A percentile compares a stretch with the other conserved stretches of the same genome.
phyloP scores from a whole-genome alignment of 441 rosid species.

The Geranium incanum region DNA sequence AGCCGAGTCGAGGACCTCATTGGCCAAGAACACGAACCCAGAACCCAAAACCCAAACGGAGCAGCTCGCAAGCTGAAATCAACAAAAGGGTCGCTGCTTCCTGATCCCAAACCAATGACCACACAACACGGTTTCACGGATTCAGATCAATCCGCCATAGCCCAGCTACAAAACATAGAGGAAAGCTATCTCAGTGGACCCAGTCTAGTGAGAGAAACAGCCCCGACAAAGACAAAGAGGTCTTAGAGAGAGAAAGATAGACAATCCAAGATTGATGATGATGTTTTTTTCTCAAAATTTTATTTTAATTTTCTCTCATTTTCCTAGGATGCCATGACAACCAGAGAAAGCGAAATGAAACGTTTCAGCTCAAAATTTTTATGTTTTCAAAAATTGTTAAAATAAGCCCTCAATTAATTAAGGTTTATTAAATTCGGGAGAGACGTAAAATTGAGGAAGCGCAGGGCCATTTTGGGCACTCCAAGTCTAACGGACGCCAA shows the following conservation, averaged over 20 bases:
- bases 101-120: background rate
- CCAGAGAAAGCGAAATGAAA: background rate
- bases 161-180: background rate
- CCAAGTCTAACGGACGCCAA: too few species aligned
- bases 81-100: constrained; percentile 2
- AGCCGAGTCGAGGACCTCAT: constrained; percentile 85
- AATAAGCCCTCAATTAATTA: background rate
- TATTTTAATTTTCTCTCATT: background rate
- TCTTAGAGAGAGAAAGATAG: constrained; percentile 6
- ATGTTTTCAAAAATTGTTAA: background rate
- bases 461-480: background rate
- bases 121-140: background rate
- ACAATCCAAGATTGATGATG: constrained; percentile 2
- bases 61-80: background rate
- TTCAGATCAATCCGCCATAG: constrained; percentile 2
- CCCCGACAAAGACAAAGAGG: background rate
- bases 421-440: background rate
- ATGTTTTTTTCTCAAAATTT: background rate
- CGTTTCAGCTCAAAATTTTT: constrained; percentile 5
- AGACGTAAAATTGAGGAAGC: background rate
- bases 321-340: background rate
- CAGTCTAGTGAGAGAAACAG: constrained; percentile 7
- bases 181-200: background rate
- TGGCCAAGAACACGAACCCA: constrained; percentile 2
- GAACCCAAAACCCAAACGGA: background rate